phyloP scores from a whole-genome alignment of 2,329 filamentous ascomycete species.

The Paramyrothecium sp. region DNA sequence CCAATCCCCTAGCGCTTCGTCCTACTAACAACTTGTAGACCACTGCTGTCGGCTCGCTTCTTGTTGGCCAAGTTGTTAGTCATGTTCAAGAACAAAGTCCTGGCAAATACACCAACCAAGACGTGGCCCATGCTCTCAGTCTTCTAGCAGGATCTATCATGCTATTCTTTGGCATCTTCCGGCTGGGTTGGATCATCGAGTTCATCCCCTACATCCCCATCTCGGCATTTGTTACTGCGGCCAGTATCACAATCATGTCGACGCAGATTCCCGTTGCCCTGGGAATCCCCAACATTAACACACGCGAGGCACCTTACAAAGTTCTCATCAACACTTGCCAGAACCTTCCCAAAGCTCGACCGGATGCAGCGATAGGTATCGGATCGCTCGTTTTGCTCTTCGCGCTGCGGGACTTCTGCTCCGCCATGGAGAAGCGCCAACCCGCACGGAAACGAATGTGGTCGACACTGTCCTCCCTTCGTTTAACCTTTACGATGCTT shows the following conservation, averaged over 20 bases:
- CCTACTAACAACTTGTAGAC: constrained; percentile 40
- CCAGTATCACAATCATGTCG: constrained; percentile 48
- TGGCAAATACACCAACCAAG: constrained; percentile 31
- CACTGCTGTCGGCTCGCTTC: constrained; percentile 49
- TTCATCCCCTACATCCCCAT: constrained; percentile 51
- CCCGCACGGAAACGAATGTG: constrained; percentile 62
- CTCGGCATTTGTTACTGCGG: constrained; percentile 49
- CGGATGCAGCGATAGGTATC: constrained; percentile 73
- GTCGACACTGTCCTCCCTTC: constrained; percentile 73
- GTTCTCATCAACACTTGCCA: constrained; percentile 43
- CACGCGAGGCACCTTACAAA: constrained; percentile 40
- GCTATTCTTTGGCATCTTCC: constrained; percentile 41
- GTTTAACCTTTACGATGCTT: constrained; percentile 73
- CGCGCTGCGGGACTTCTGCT: constrained; percentile 59
- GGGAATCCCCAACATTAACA: constrained; percentile 43
- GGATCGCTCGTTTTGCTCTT: constrained; percentile 67
- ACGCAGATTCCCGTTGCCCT: constrained; percentile 44
- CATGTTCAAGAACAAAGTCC: constrained; percentile 33
- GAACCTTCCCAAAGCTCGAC: constrained; percentile 37
- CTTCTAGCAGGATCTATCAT: constrained; percentile 43
- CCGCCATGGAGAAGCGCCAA: constrained; percentile 56
- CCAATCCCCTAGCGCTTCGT: rapidly evolving
- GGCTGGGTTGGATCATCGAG: constrained; percentile 50
- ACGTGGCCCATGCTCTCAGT: constrained; percentile 42
- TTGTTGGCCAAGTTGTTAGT: constrained; percentile 45